These are phyloP conservation scores for Golubevia sp. DNA, from an alignment of 1,284 basidiomycete species.

Conservation along the genomic window DNA sequence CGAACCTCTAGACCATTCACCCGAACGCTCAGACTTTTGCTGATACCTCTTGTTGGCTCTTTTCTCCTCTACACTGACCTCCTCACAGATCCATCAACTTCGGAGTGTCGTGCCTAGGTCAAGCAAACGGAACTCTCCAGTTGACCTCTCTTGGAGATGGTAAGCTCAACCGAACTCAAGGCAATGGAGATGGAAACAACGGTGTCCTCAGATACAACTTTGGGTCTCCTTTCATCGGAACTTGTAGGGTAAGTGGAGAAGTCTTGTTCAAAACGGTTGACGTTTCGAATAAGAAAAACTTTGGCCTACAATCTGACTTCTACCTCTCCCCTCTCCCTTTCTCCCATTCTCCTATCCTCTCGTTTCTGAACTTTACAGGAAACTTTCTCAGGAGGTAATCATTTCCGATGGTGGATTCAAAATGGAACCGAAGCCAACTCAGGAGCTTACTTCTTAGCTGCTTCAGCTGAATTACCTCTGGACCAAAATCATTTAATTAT, in stretches of 20 bases:
- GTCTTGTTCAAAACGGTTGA: no score
- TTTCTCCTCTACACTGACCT: neutral
- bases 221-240: constrained; percentile 39
- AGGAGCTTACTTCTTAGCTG: constrained; percentile 82
- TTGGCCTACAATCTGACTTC: constrained; percentile 10
- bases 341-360: constrained; percentile 11
- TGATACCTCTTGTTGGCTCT: neutral
- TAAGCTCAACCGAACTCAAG: constrained; percentile 35
- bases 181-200: constrained; percentile 46
- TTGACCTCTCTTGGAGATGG: constrained; percentile 46
- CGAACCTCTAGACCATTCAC: no score
- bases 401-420: constrained; percentile 88
- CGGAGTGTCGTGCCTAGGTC: constrained; percentile 56
- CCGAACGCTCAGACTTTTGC: no score
- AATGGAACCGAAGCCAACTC: constrained; percentile 70
- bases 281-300: constrained; percentile 38
- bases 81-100: constrained; percentile 42
- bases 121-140: constrained; percentile 40
- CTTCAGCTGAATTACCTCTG: constrained; percentile 36
- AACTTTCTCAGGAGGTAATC: constrained; percentile 83
- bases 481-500: constrained; percentile 28
- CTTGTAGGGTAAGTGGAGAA: constrained; percentile 20
- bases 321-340: constrained; percentile 41
- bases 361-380: constrained; percentile 77
- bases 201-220: constrained; percentile 59